Evolutionary conservation across 352 stramenopile species (phyloP), one percentile per base, ranked within the genome.

Genomic region (Aphanomyces euteiches): DNA sequence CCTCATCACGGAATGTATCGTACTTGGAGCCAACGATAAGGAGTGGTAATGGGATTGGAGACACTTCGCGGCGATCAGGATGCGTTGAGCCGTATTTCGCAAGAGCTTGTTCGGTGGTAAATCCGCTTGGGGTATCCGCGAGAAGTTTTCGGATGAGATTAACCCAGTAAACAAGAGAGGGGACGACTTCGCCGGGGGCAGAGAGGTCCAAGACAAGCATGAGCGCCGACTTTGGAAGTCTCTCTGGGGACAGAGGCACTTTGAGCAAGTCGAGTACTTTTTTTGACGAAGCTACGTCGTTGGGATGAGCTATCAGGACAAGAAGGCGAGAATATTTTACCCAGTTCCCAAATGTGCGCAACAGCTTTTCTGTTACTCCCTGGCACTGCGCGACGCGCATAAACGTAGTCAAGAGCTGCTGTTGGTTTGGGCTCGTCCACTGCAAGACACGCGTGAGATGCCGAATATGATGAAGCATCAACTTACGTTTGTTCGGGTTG

Each of bases 341-440:
- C 81, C 39, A 98, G 84, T 75, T 98, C 92, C 92, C 90, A 97
- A 72, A 98, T 95, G 68, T 98, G 88, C 19, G 90, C 90, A 2
- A 98, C 85, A 72, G 83, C 82, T 72, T 90, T 94, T 28, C 47
- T 63, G 36, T 75, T 77, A 28, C 43, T 66, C 64, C 53, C 56
- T 56, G 63, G 19, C 41, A 74, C 37, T n/a, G 73, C 66, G 28
- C 90, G 75, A 3, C 89, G 86, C 57, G 91, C 89, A 53, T 93
- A 97, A 5, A 91, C 74, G 66, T 97, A 98, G 72, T 97, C 89
- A n/a, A 97, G 78, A 3, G 90, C 90, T 5, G 93, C 92, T 4
- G 90, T 97, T 39, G 90, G 89, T 72, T 97, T 97, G 66, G 92
- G 92, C 67, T 94, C 79, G 21, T 95, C 88, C 13, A 77, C 83